Evolutionary conservation across 305 asterid species (phyloP), one percentile per base, ranked within the genome.

Genomic region (Rubia peregrina): DNA sequence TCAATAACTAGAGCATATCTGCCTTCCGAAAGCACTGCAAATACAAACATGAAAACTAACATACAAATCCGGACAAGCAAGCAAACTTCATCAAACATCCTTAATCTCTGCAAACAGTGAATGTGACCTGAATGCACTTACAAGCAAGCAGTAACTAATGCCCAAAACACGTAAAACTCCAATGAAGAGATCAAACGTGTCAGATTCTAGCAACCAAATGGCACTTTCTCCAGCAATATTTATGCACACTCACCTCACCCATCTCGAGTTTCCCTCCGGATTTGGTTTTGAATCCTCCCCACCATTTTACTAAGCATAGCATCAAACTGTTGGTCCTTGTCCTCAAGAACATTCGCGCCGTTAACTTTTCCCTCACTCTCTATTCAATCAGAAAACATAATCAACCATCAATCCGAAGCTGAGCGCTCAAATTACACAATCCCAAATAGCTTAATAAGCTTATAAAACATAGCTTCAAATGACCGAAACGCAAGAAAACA

Each of bases 201-300:
- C 30, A 55, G 51, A 19, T 49, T 51, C 22, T 26, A 62, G 67
- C 48, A 36, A 13, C 40, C 46, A 16, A 43, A 62, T 62, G 65
- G 41, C 38, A 62, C 8, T 62, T 62, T 36, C 43, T 30, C 43
- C 66, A 61, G 65, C 36, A 63, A 4, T 65, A 21, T 61, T 42
- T 6, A 65, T 46, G 60, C 43, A 76, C n/a, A 69, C 89, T 76
- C 73, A 90, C 98, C 98, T 92, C 97, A 11, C 96, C 98, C 96
- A 87, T 92, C 84, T 88, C 98, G 66, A 70, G 86, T 79, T 88
- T 90, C 72, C 97, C 96, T 78, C 97, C 97, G 10, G 96, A 90
- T 79, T 92, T 92, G 21, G 95, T 64, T 64, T 69, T 61, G 92
- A 80, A 92, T 90, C 77, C 93, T 83, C 44, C 98, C 95, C 68